These are phyloP conservation scores for Orbilia ellipsospora DNA, from an alignment of 2,329 filamentous ascomycete species.

Conservation along the genomic window DNA sequence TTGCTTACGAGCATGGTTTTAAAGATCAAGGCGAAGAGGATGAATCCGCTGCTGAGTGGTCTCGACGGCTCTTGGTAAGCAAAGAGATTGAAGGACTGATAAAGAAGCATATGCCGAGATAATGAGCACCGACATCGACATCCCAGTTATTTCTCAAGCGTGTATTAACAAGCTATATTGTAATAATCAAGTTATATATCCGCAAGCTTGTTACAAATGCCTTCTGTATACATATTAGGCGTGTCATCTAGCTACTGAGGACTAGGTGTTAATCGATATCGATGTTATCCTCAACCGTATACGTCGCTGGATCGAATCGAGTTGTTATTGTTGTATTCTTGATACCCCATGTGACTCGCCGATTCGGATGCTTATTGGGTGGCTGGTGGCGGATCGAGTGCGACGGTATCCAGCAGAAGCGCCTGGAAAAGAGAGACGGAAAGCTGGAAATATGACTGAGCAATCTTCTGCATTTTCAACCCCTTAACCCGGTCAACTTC, in stretches of 20 bases:
- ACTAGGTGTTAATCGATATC: too few relatives aligned
- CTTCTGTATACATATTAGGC: too few relatives aligned
- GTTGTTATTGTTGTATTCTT: slow-evolving; percentile 10
- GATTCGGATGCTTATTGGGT: not conserved
- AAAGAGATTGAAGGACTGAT: slow-evolving; percentile 1
- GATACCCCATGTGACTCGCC: not conserved
- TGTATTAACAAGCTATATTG: not conserved
- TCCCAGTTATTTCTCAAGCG: too few relatives aligned
- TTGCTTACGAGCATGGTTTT: slow-evolving; percentile 6
- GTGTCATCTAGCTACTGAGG: too few relatives aligned
- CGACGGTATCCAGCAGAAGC: not conserved
- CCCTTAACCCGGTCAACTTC: slow-evolving; percentile 1
- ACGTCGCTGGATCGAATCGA: too few relatives aligned
- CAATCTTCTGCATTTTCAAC: not conserved
- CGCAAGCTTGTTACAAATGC: too few relatives aligned
- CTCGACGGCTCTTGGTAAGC: not conserved
- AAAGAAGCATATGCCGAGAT: not conserved
- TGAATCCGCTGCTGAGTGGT: not conserved
- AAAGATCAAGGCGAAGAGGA: not conserved
- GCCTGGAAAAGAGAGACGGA: not conserved
- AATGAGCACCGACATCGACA: too few relatives aligned
- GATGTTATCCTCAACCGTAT: too few relatives aligned
- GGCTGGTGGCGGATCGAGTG: not conserved
- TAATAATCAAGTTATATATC: not conserved
- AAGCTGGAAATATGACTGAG: not conserved